Percentiles rank a stretch among this genome's conserved stretches.
phyloP scores from a whole-genome alignment of 78 protist genomes.

The Chrysochromulina tobinii region DNA sequence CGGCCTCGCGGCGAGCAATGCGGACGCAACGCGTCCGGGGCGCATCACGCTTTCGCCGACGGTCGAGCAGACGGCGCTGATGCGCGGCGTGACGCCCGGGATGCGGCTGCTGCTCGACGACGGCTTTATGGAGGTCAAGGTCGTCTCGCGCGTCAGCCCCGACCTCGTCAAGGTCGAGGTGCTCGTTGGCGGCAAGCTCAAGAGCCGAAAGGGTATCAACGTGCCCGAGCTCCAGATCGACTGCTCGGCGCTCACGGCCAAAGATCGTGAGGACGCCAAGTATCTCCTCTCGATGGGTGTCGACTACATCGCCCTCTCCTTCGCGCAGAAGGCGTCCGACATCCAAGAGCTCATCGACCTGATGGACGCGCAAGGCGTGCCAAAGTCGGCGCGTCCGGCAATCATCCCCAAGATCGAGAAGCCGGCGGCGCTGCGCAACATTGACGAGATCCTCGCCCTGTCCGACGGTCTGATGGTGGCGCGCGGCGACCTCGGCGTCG shows the following conservation, averaged over 20 bases:
- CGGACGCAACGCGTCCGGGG: not conserved
- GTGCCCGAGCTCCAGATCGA: conserved; percentile 21
- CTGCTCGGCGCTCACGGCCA: conserved; percentile 45
- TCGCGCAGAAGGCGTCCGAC: conserved; percentile 18
- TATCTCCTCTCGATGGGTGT: not conserved
- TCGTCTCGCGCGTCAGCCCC: not conserved
- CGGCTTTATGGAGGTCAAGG: not conserved
- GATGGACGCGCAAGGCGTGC: not conserved
- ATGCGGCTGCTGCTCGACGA: conserved; percentile 7
- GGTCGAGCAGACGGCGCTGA: not conserved
- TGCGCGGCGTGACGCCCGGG: not conserved
- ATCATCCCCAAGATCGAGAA: conserved; percentile 86
- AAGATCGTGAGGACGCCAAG: conserved; percentile 24
- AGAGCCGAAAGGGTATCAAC: conserved; percentile 50
- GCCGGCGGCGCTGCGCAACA: conserved; percentile 78
- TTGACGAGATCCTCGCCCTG: conserved; percentile 83
- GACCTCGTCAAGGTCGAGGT: not conserved
- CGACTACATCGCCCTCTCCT: conserved; percentile 50
- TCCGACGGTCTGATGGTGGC: conserved; percentile 96
- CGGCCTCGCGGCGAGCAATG: not conserved
- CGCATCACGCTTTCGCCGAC: not conserved
- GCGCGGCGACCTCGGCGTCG: conserved; percentile 95
- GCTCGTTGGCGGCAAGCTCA: conserved; percentile 18
- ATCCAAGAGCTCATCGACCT: not conserved
- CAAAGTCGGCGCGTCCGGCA: not conserved